Percentiles rank a stretch among this genome's conserved stretches.
Evolutionary conservation across 345 rosid species (phyloP).

Genomic region (Microcos paniculata): DNA sequence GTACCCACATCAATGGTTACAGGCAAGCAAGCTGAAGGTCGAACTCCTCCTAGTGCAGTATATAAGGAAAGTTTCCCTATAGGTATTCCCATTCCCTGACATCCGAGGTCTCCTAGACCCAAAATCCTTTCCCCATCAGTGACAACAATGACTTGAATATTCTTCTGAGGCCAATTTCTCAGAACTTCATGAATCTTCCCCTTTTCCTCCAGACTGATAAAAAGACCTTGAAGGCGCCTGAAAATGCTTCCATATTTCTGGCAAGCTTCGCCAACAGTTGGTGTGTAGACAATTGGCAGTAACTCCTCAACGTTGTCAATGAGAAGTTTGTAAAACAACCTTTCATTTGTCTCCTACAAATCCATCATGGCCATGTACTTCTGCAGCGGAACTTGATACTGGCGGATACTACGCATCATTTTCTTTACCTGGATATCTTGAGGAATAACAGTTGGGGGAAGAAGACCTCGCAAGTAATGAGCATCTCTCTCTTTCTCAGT

Average conservation of each 20-base stretch:
- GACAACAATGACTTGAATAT: no score
- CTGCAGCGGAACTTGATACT: conserved; percentile 88
- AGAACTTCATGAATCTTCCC: conserved; percentile 86
- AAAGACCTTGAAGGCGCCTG: conserved; percentile 98
- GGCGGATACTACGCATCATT: conserved; percentile 78
- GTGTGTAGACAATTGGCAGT: conserved; percentile 93
- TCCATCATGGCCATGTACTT: conserved; percentile 98
- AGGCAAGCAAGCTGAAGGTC: conserved; percentile 95
- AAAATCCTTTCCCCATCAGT: conserved; percentile 95
- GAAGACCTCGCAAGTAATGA: conserved; percentile 93
- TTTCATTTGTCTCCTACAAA: conserved; percentile 93
- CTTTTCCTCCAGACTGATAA: conserved; percentile 90
- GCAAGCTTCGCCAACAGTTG: conserved; percentile 98
- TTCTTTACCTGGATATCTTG: conserved; percentile 98
- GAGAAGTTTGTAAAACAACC: conserved; percentile 87
- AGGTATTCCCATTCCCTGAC: conserved; percentile 99
- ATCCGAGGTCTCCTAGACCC: conserved; percentile 97
- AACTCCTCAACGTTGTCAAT: conserved; percentile 90
- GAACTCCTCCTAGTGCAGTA: conserved; percentile 95
- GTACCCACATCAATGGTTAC: no score
- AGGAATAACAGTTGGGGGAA: conserved; percentile 80
- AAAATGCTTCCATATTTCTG: no score
- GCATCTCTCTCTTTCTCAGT: no score
- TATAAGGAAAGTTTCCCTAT: conserved; percentile 94
- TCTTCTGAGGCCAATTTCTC: conserved; percentile 95